Conservation (phyloP, 768 basidiomycete species). For the Hericium alpestre region DNA sequence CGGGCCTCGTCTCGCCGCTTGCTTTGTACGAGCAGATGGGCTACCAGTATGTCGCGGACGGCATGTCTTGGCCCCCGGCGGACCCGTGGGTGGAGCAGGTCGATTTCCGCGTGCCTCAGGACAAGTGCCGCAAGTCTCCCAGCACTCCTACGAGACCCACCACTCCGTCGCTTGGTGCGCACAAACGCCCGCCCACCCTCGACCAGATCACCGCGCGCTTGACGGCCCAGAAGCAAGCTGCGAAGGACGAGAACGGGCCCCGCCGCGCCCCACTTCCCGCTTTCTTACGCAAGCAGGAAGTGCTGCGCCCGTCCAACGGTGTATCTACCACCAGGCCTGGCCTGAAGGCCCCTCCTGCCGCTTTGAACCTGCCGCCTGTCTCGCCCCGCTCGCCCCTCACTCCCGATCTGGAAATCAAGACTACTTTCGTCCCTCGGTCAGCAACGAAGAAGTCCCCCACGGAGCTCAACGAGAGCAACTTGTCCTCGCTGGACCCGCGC, state of each 20-base stretch:
- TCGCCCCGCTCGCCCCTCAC: slow-evolving; percentile 29
- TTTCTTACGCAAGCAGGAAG: slow-evolving; percentile 18
- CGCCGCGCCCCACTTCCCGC: slow-evolving; percentile 23
- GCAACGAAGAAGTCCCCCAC: slow-evolving; percentile 27
- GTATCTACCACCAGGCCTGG: background rate
- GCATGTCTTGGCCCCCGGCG: slow-evolving; percentile 9
- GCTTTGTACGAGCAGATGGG: slow-evolving; percentile 42
- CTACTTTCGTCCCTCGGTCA: slow-evolving; percentile 37
- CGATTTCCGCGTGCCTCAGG: slow-evolving; percentile 34
- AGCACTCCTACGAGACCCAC: slow-evolving; percentile 11
- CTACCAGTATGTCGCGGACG: slow-evolving; percentile 8
- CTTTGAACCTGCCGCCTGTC: slow-evolving; percentile 15
- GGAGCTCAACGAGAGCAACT: slow-evolving; percentile 42
- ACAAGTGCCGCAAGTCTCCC: slow-evolving; percentile 15
- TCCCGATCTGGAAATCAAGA: slow-evolving; percentile 38
- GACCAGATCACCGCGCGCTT: slow-evolving; percentile 67
- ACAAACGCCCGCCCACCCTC: slow-evolving; percentile 48
- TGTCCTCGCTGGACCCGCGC: slow-evolving; percentile 39
- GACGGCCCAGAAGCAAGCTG: slow-evolving; percentile 26
- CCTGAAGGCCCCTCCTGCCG: slow-evolving; percentile 9
- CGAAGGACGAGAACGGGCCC: slow-evolving; percentile 15
- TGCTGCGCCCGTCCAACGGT: background rate
- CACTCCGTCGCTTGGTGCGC: slow-evolving; percentile 2
- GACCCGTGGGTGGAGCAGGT: slow-evolving; percentile 58
- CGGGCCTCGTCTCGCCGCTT: slow-evolving; percentile 53